phyloP scores from a whole-genome alignment of 768 basidiomycete species.

The Phlebiopsis flavidoalba region DNA sequence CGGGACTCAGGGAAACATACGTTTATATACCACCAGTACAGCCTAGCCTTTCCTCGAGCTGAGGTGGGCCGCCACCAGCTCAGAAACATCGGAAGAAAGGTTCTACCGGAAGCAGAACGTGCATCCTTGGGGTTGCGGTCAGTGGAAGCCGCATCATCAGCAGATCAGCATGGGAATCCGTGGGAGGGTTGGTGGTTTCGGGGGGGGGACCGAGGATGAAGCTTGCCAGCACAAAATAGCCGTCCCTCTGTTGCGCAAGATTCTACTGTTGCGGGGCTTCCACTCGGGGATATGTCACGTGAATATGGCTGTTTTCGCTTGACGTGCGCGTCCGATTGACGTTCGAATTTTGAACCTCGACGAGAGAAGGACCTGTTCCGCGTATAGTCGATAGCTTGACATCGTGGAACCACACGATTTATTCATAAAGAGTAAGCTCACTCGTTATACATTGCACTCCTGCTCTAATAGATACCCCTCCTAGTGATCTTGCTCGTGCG shows the following conservation, averaged over 20 bases:
- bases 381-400: slow-evolving; percentile 3
- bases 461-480: neutral
- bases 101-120: no score
- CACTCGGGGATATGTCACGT: neutral
- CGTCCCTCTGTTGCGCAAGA: neutral
- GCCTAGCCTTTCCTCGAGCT: no score
- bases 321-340: neutral
- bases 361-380: slow-evolving; percentile 1
- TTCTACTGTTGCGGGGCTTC: neutral
- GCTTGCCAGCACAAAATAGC: no score
- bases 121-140: no score
- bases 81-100: no score
- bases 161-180: neutral
- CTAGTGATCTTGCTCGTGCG: slow-evolving; percentile 10
- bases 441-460: neutral
- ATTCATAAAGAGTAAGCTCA: slow-evolving; percentile 1
- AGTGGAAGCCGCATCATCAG: no score
- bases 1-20: no score
- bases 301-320: neutral
- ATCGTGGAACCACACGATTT: slow-evolving; percentile 9
- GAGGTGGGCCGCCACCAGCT: no score
- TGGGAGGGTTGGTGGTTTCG: neutral
- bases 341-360: slow-evolving; percentile 13
- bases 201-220: neutral
- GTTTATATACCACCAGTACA: no score